Evolutionary conservation across 2,329 filamentous ascomycete genomes (phyloP).

Genomic region (Xylaria hypoxylon): DNA sequence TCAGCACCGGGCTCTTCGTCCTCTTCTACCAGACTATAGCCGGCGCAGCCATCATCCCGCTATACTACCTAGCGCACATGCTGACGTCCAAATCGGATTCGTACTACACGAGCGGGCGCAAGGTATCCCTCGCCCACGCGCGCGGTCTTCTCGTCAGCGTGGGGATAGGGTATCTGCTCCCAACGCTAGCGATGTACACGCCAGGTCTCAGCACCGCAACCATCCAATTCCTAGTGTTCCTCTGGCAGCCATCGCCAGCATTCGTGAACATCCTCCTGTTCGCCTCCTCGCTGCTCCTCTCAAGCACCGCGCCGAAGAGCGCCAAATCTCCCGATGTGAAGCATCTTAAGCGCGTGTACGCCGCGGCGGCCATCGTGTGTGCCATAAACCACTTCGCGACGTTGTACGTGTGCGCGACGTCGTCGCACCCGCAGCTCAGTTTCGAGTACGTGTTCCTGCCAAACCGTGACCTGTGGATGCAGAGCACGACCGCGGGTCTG

Average conservation of each 20-base stretch:
- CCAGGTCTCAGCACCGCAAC: constrained; percentile 36
- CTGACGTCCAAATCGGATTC: constrained; percentile 37
- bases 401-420: constrained; percentile 43
- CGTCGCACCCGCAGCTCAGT: constrained; percentile 41
- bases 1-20: constrained; percentile 43
- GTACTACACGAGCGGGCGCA: constrained; percentile 41
- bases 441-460: constrained; percentile 46
- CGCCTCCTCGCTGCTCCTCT: constrained; percentile 35
- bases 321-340: constrained; percentile 40
- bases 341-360: constrained; percentile 47
- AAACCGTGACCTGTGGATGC: constrained; percentile 35
- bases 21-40: constrained; percentile 47
- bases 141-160: constrained; percentile 42
- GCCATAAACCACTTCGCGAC: constrained; percentile 40
- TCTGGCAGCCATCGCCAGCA: constrained; percentile 47
- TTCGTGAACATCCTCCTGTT: constrained; percentile 44
- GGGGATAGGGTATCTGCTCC: constrained; percentile 45
- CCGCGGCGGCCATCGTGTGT: constrained; percentile 40
- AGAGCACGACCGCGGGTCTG: constrained; percentile 43
- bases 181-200: constrained; percentile 44
- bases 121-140: constrained; percentile 41
- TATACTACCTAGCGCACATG: constrained; percentile 44
- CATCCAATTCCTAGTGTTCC: constrained; percentile 43
- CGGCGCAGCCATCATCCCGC: constrained; percentile 44
- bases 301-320: constrained; percentile 4